Percentiles rank a stretch among this genome's conserved stretches.
These are phyloP conservation scores for Aureobasidium sp. DNA, from an alignment of 2,329 filamentous ascomycete genomes.

Conservation along the genomic window DNA sequence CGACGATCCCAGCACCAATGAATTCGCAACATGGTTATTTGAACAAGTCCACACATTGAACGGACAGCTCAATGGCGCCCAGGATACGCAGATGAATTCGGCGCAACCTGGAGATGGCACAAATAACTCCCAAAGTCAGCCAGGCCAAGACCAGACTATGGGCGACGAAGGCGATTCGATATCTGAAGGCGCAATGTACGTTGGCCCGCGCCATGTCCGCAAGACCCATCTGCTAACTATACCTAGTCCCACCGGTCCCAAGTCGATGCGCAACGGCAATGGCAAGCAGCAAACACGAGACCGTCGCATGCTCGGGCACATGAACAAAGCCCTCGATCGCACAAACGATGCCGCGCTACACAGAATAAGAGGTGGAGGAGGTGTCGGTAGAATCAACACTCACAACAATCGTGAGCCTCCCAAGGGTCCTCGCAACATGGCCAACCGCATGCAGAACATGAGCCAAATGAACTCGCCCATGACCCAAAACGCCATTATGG, in stretches of 20 bases:
- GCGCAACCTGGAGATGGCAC: neutral
- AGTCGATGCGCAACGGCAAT: slow-evolving; percentile 71
- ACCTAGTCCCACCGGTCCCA: slow-evolving; percentile 80
- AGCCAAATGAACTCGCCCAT: slow-evolving; percentile 34
- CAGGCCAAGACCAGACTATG: slow-evolving; percentile 65
- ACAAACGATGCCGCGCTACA: slow-evolving; percentile 66
- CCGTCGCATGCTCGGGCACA: slow-evolving; percentile 76
- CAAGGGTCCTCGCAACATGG: slow-evolving; percentile 57
- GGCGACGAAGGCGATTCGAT: slow-evolving; percentile 44
- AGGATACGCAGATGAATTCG: slow-evolving; percentile 17
- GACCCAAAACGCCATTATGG: slow-evolving; percentile 40
- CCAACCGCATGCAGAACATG: slow-evolving; percentile 35
- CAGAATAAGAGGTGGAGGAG: slow-evolving; percentile 63
- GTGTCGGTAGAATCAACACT: slow-evolving; percentile 73
- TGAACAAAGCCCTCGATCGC: slow-evolving; percentile 68
- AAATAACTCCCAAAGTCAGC: neutral
- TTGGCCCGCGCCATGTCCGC: slow-evolving; percentile 15
- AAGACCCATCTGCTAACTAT: slow-evolving; percentile 18
- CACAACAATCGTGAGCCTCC: slow-evolving; percentile 61
- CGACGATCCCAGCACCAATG: slow-evolving; percentile 72
- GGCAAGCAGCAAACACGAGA: slow-evolving; percentile 35
- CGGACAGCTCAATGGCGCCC: slow-evolving; percentile 51
- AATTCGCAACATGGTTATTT: slow-evolving; percentile 93
- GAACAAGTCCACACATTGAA: slow-evolving; percentile 68
- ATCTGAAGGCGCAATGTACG: slow-evolving; percentile 39